Evolutionary conservation across 208 protist genomes (phyloP).

Genomic region (Leishmania major): DNA sequence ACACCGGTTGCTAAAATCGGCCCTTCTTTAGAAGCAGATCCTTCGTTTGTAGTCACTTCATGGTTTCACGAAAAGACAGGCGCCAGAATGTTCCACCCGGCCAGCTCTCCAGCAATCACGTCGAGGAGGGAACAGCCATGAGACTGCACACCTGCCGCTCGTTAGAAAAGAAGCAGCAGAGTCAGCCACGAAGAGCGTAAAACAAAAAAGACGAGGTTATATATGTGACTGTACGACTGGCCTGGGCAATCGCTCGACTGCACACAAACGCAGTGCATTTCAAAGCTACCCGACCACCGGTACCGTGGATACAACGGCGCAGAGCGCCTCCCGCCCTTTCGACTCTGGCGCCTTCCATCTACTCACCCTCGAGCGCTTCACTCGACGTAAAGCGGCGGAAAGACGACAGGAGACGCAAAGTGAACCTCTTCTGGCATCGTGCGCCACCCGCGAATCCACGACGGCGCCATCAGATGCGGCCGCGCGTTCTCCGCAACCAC

Average conservation of each 20-base stretch:
- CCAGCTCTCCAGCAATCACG: background rate
- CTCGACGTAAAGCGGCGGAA: conserved; percentile 58
- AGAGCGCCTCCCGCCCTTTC: background rate
- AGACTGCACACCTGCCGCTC: background rate
- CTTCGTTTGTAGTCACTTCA: background rate
- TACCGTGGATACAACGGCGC: background rate
- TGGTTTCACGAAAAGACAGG: background rate
- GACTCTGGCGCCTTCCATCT: background rate
- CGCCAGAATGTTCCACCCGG: background rate
- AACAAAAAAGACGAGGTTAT: background rate
- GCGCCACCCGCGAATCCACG: conserved; percentile 85
- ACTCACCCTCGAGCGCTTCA: background rate
- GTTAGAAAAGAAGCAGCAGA: background rate
- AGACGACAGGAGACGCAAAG: conserved; percentile 75
- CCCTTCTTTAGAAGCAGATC: background rate
- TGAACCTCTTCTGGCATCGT: conserved; percentile 70
- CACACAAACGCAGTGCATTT: background rate
- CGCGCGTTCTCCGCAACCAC: conserved; percentile 56
- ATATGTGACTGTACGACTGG: background rate
- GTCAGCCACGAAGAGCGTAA: background rate
- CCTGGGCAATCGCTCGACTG: background rate
- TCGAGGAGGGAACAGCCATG: background rate
- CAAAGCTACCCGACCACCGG: background rate
- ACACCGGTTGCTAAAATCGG: background rate
- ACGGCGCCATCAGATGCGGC: conserved; percentile 59